Percentiles rank a stretch among this genome's conserved stretches.
phyloP scores from a whole-genome alignment of 768 basidiomycete genomes.

The Tricholoma bakamatsutake region DNA sequence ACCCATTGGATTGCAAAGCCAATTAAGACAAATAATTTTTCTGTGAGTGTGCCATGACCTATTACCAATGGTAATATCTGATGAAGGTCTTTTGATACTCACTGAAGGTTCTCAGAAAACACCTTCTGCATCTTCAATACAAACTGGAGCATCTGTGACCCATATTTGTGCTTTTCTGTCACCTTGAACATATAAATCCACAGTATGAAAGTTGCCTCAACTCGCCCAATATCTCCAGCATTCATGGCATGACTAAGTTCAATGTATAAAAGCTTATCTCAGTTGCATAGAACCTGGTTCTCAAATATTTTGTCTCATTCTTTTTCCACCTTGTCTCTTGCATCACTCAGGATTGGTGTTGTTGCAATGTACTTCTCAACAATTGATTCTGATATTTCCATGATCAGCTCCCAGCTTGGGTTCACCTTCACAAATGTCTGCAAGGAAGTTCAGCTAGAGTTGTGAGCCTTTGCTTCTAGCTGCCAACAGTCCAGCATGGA shows the following conservation, averaged over 20 bases:
- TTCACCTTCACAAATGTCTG: conserved; percentile 15
- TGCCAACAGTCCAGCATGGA: conserved; percentile 19
- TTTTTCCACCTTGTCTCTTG: neutral
- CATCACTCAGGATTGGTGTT: neutral
- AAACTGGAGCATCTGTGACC: conserved; percentile 20
- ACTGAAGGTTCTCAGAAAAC: neutral
- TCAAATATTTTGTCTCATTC: conserved; percentile 15
- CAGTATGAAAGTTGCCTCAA: neutral
- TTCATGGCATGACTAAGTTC: conserved; percentile 24
- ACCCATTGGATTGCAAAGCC: conserved; percentile 31
- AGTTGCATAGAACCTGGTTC: conserved; percentile 13
- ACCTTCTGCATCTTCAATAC: conserved; percentile 13
- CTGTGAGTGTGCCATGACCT: neutral
- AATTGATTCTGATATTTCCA: conserved; percentile 9
- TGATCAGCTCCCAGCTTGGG: conserved; percentile 17
- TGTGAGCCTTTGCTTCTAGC: conserved; percentile 10
- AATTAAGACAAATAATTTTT: conserved; percentile 19
- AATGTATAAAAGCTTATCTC: conserved; percentile 24
- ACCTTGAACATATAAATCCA: conserved; percentile 26
- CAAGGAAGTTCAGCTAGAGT: conserved; percentile 5
- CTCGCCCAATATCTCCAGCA: conserved; percentile 25
- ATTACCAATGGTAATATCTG: neutral
- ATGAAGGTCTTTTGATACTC: neutral
- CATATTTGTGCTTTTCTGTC: conserved; percentile 25
- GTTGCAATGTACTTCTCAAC: conserved; percentile 11